Evolutionary conservation across 1,284 basidiomycete genomes (phyloP), one percentile per base, ranked within the genome.

Genomic region (Moesziomyces aphidis): DNA sequence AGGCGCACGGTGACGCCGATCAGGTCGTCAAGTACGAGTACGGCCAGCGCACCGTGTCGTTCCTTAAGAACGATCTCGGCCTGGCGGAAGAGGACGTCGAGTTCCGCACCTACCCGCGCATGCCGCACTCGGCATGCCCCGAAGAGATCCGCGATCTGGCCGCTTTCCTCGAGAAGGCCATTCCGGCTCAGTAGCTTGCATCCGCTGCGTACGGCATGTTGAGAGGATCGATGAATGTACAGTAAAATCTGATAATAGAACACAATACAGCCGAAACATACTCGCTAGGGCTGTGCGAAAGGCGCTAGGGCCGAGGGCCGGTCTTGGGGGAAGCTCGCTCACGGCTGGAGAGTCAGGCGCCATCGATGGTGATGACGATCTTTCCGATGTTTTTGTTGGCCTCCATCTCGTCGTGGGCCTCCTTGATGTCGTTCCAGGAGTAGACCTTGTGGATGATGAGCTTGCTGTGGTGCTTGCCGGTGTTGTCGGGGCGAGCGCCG

Each of bases 391-490:
- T 97, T 82, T 90, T 90, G 83, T 95, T 93, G 47, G 87, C 90
- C 80, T 92, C 90, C 92, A 97, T 95, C 86, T 93, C 91, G 66
- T 89, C 88, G 76, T 95, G 94, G 1, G 94, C 95, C 50, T 90
- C 89, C 76, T 90, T 89, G 61, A 97, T 93, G 64, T 93, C 88
- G 22, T 89, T 89, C 94, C 93, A 95, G 1, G 90, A 88, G 86
- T 91, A 95, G 11, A 93, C 90, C 90, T 83, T 78, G 73, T 82
- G 78, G 52, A 83, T 75, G 52, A 78, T 66, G 23, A 80, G 52
- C 56, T 67, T 75, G 58, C 71, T 67, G 42, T 60, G 52, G 21
- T 66, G 55, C 26, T 61, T 57, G 10, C 52, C 45, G 22, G 26
- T 42, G 17, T 36, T 44, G 13, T 55, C 49, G 22, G 55, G 44